These are phyloP conservation scores for Endocarpon pusillum DNA, from an alignment of 495 filamentous ascomycete genomes.

Conservation along the genomic window DNA sequence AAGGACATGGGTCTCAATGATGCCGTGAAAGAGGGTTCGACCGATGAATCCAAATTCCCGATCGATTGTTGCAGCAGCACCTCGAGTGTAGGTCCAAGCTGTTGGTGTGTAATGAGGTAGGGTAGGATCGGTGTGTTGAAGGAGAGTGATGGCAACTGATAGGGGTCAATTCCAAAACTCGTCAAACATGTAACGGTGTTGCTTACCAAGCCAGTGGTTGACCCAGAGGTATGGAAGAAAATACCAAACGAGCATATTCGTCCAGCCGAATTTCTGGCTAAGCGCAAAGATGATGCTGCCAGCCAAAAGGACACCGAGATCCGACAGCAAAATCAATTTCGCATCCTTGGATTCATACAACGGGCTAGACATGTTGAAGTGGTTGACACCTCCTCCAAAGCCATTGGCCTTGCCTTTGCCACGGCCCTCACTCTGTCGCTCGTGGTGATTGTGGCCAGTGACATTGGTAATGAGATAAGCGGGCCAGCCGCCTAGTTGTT, in stretches of 20 bases:
- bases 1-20: slow-evolving; percentile 44
- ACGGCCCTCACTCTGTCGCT: slow-evolving; percentile 67
- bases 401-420: slow-evolving; percentile 85
- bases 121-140: slow-evolving; percentile 43
- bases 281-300: slow-evolving; percentile 38
- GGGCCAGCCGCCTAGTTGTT: slow-evolving; percentile 85
- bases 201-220: slow-evolving; percentile 72
- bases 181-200: slow-evolving; percentile 2
- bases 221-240: slow-evolving; percentile 92
- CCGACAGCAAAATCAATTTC: slow-evolving; percentile 66
- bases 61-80: slow-evolving; percentile 42
- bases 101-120: slow-evolving; percentile 40
- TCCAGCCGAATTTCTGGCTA: slow-evolving; percentile 59
- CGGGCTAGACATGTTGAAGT: slow-evolving; percentile 77
- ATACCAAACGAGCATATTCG: slow-evolving; percentile 86
- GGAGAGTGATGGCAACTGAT: slow-evolving; percentile 41
- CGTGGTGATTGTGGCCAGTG: slow-evolving; percentile 87
- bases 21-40: slow-evolving; percentile 39
- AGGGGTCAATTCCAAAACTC: slow-evolving; percentile 2
- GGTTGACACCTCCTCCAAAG: slow-evolving; percentile 66
- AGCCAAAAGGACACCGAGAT: slow-evolving; percentile 54
- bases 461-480: slow-evolving; percentile 71
- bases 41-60: slow-evolving; percentile 44
- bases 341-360: slow-evolving; percentile 83
- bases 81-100: slow-evolving; percentile 39